phyloP scores from a whole-genome alignment of 257 asterid genomes.

The Avicennia marina region DNA sequence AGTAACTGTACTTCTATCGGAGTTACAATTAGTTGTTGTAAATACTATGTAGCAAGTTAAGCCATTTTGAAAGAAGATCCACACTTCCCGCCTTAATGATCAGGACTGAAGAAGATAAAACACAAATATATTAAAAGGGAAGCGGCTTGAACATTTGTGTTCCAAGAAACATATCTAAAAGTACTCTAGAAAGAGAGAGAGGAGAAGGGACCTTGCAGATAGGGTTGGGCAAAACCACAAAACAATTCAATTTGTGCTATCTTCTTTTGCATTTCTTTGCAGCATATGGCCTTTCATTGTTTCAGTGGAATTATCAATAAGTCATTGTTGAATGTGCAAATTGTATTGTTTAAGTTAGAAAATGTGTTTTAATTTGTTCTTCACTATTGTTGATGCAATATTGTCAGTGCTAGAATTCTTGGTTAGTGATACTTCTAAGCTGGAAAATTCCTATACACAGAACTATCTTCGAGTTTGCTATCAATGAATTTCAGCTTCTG shows the following conservation, averaged over 20 bases:
- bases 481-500: conserved; percentile 3
- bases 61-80: not conserved
- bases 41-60: conserved; percentile 10
- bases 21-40: conserved; percentile 1
- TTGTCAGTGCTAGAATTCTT: not conserved
- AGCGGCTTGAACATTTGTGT: too few relatives aligned
- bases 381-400: too few relatives aligned
- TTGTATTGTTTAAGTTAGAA: too few relatives aligned
- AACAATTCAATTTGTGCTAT: not conserved
- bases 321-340: too few relatives aligned
- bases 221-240: not conserved
- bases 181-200: not conserved
- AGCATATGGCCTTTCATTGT: not conserved
- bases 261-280: conserved; percentile 11
- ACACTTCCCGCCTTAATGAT: not conserved
- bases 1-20: too few relatives aligned
- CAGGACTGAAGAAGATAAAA: too few relatives aligned
- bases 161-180: not conserved
- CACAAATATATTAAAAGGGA: too few relatives aligned
- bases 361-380: too few relatives aligned
- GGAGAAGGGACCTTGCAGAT: not conserved
- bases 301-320: not conserved
- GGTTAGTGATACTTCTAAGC: not conserved
- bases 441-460: conserved; percentile 2
- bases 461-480: conserved; percentile 6